A percentile compares a stretch with the other conserved stretches of the same genome.
These are phyloP conservation scores for Yarrowia sp. DNA, from an alignment of 805 yeast genomes.

Conservation along the genomic window DNA sequence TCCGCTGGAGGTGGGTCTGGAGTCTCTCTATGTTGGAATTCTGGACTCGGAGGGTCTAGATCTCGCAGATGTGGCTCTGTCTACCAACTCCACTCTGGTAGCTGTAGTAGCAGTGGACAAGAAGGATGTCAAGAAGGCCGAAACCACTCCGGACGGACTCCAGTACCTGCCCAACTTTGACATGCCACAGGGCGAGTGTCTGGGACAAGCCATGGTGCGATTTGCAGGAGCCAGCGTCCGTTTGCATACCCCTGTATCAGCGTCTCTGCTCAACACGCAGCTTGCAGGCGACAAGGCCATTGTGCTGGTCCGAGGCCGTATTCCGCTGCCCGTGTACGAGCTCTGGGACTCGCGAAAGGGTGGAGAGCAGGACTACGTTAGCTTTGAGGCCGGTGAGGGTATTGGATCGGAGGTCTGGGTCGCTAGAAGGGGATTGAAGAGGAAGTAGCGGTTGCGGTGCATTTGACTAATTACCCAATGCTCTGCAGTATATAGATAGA, in stretches of 20 bases:
- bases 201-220: slow-evolving; percentile 27
- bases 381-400: neutral
- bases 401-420: slow-evolving; percentile 19
- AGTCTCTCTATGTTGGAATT: slow-evolving; percentile 14
- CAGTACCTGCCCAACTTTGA: slow-evolving; percentile 35
- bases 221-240: slow-evolving; percentile 11
- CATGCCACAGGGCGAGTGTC: slow-evolving; percentile 25
- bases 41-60: slow-evolving; percentile 33
- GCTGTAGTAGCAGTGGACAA: slow-evolving; percentile 8
- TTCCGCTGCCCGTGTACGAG: slow-evolving; percentile 27
- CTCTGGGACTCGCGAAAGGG: slow-evolving; percentile 21
- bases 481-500: neutral
- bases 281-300: slow-evolving; percentile 22
- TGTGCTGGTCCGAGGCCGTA: slow-evolving; percentile 24
- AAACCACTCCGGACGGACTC: slow-evolving; percentile 9
- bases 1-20: slow-evolving; percentile 3
- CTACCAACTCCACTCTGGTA: slow-evolving; percentile 1
- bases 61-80: slow-evolving; percentile 13
- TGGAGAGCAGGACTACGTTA: slow-evolving; percentile 8
- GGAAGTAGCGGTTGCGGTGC: neutral
- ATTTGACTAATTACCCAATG: too few relatives aligned
- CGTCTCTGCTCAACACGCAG: slow-evolving; percentile 10
- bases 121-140: neutral
- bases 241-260: slow-evolving; percentile 7
- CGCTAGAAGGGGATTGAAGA: slow-evolving; percentile 11